phyloP scores from a whole-genome alignment of 352 stramenopile genomes.

The Globisporangium camurandrum region DNA sequence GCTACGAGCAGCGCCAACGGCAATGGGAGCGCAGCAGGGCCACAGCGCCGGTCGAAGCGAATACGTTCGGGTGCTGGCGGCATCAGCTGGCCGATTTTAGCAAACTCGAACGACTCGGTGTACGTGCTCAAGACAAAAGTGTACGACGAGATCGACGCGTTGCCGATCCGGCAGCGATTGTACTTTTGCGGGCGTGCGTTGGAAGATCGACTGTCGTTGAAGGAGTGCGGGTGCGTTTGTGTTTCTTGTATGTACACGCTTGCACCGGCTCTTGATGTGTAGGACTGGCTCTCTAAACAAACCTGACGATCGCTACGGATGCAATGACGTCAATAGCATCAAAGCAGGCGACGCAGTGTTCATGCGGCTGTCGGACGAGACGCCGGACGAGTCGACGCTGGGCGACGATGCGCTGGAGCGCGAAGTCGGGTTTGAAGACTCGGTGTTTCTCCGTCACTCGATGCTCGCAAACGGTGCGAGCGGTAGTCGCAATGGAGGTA shows the following conservation, averaged over 20 bases:
- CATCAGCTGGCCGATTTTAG: slow-evolving; percentile 36
- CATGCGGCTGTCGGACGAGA: slow-evolving; percentile 59
- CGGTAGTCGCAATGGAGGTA: too few species aligned
- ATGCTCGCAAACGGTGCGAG: slow-evolving; percentile 8
- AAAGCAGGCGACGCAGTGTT: slow-evolving; percentile 70
- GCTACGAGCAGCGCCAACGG: too few species aligned
- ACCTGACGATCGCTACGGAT: not conserved
- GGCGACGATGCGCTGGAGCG: slow-evolving; percentile 42
- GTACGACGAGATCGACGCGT: slow-evolving; percentile 54
- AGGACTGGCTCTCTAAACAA: too few species aligned
- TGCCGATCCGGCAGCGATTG: slow-evolving; percentile 59
- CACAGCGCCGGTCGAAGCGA: slow-evolving; percentile 55
- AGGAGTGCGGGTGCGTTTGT: slow-evolving; percentile 45
- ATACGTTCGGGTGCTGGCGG: slow-evolving; percentile 35
- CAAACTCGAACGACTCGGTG: slow-evolving; percentile 60
- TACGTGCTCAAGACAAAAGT: slow-evolving; percentile 77
- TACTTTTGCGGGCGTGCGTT: slow-evolving; percentile 62
- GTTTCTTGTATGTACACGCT: not conserved
- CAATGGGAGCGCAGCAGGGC: slow-evolving; percentile 20
- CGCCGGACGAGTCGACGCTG: slow-evolving; percentile 15
- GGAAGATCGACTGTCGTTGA: slow-evolving; percentile 45
- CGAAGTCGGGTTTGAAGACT: slow-evolving; percentile 69
- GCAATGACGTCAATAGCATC: slow-evolving; percentile 54
- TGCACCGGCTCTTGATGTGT: slow-evolving; percentile 1
- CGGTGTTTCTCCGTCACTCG: slow-evolving; percentile 45